phyloP scores from a whole-genome alignment of 2,329 filamentous ascomycete genomes.

The Fusarium acutatum region DNA sequence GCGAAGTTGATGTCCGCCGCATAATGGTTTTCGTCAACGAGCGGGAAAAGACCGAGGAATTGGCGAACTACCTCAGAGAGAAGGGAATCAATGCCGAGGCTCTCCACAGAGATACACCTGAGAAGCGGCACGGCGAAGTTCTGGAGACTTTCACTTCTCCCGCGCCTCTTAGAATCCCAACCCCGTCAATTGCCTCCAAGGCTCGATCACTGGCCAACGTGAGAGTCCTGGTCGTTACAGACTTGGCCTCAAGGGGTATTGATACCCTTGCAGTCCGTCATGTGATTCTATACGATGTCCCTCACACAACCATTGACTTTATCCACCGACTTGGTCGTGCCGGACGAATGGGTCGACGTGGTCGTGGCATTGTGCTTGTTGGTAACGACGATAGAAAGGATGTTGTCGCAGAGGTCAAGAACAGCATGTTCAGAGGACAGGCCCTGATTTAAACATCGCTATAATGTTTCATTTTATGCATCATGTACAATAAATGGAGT shows the following conservation, averaged over 20 bases:
- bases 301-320: slow-evolving; percentile 96
- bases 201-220: slow-evolving; percentile 73
- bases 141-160: slow-evolving; percentile 75
- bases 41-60: slow-evolving; percentile 83
- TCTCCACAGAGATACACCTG: slow-evolving; percentile 83
- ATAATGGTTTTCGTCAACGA: slow-evolving; percentile 98
- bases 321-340: slow-evolving; percentile 94
- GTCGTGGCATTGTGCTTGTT: slow-evolving; percentile 88
- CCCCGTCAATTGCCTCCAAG: slow-evolving; percentile 44
- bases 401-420: slow-evolving; percentile 88
- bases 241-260: slow-evolving; percentile 90
- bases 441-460: slow-evolving; percentile 68
- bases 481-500: slow-evolving; percentile 36
- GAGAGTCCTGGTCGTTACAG: slow-evolving; percentile 93
- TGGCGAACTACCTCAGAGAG: slow-evolving; percentile 78
- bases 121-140: slow-evolving; percentile 79
- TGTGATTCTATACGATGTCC: slow-evolving; percentile 96
- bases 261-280: slow-evolving; percentile 91
- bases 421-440: slow-evolving; percentile 86
- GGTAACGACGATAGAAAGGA: slow-evolving; percentile 90
- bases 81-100: slow-evolving; percentile 92
- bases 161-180: slow-evolving; percentile 50
- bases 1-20: slow-evolving; percentile 75
- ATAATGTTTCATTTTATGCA: slow-evolving; percentile 1
- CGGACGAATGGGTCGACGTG: slow-evolving; percentile 90